Percentiles rank a stretch among this genome's conserved stretches.
Conservation (phyloP, 352 stramenopile species). For the Pythium scleroteichum region DNA sequence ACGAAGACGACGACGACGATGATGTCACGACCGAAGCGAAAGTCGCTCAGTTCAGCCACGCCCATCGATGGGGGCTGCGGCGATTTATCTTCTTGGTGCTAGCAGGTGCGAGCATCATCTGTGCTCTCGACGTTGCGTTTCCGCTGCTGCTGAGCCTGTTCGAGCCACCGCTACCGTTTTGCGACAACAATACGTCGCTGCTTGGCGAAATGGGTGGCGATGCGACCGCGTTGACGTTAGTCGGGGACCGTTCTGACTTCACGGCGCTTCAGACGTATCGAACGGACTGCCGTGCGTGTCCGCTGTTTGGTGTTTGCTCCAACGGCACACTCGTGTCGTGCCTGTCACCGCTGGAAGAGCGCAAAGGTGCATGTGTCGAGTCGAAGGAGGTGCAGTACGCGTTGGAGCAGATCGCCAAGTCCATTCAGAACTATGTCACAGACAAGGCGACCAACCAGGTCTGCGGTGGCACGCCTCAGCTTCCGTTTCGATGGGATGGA, state of each 20-base stretch:
- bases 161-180: conserved; percentile 43
- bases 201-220: conserved; percentile 30
- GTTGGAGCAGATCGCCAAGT: conserved; percentile 43
- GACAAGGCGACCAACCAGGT: conserved; percentile 36
- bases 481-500: conserved; percentile 25
- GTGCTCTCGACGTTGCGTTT: conserved; percentile 37
- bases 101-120: conserved; percentile 38
- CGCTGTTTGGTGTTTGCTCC: conserved; percentile 59
- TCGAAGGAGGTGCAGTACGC: conserved; percentile 50
- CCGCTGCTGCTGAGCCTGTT: conserved; percentile 44
- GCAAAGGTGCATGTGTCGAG: conserved; percentile 53
- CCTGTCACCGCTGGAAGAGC: conserved; percentile 46
- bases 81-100: conserved; percentile 44
- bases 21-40: conserved; percentile 50
- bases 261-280: conserved; percentile 57
- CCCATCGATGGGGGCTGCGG: conserved; percentile 41
- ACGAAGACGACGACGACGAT: conserved; percentile 55
- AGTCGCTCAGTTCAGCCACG: conserved; percentile 33
- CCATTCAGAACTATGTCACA: conserved; percentile 50
- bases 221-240: conserved; percentile 15
- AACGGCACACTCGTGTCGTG: conserved; percentile 53
- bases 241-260: conserved; percentile 37
- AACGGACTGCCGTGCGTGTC: conserved; percentile 50
- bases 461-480: conserved; percentile 37
- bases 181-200: conserved; percentile 39